Evolutionary conservation across 1,284 basidiomycete genomes (phyloP).

Genomic region (Rhodofomes roseus): DNA sequence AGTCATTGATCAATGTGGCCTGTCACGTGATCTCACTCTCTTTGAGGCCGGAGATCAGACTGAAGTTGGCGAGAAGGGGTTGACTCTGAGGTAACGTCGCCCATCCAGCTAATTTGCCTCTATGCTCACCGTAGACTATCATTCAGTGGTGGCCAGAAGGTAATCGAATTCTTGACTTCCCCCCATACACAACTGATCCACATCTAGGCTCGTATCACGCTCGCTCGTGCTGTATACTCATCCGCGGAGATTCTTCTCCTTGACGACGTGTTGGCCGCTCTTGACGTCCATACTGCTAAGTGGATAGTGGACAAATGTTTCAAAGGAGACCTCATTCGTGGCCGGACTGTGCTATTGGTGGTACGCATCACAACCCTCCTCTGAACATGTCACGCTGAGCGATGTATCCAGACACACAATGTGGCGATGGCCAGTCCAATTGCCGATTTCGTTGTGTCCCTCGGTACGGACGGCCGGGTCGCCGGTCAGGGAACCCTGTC

Average conservation of each 20-base stretch:
- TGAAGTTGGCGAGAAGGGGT: constrained; percentile 63
- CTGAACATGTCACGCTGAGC: too few species aligned
- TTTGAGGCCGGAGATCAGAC: constrained; percentile 72
- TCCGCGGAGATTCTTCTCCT: constrained; percentile 59
- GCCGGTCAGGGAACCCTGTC: constrained; percentile 42
- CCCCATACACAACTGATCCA: constrained; percentile 57
- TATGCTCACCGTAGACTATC: neutral
- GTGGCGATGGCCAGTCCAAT: constrained; percentile 59
- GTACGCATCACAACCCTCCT: constrained; percentile 35
- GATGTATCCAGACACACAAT: constrained; percentile 23
- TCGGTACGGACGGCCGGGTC: constrained; percentile 50
- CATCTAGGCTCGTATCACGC: constrained; percentile 70
- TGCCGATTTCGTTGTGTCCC: constrained; percentile 60
- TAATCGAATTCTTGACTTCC: constrained; percentile 58
- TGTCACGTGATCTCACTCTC: constrained; percentile 59
- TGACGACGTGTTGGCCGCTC: constrained; percentile 58
- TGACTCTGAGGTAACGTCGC: constrained; percentile 45
- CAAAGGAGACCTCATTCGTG: constrained; percentile 60
- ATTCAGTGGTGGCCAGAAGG: constrained; percentile 68
- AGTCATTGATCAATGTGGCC: constrained; percentile 60
- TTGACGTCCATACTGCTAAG: constrained; percentile 63
- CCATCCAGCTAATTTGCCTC: neutral
- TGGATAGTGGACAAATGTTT: constrained; percentile 77
- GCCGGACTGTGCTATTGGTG: constrained; percentile 72
- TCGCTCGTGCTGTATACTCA: constrained; percentile 73